phyloP scores from a whole-genome alignment of 192 early-diverging fungal genomes.

The Backusella australiensis region DNA sequence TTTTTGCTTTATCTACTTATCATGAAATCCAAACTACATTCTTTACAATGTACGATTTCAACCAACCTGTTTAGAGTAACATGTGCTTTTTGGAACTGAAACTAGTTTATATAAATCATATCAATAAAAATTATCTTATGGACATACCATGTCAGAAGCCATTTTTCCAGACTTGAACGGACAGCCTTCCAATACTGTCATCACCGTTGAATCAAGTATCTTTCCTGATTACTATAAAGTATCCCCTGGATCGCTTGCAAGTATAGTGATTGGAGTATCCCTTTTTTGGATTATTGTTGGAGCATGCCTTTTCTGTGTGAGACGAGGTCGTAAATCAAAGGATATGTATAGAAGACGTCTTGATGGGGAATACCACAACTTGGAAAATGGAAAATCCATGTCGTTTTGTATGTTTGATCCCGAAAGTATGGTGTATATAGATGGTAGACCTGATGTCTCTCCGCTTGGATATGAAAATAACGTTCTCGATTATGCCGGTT shows the following conservation, averaged over 20 bases:
- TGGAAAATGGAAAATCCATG: background rate
- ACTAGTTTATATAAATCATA: background rate
- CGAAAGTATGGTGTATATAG: background rate
- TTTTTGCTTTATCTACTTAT: background rate
- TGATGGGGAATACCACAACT: background rate
- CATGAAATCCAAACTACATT: background rate
- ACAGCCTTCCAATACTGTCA: background rate
- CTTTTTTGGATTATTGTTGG: background rate
- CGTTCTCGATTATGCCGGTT: background rate
- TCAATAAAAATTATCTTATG: background rate
- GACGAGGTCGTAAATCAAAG: background rate
- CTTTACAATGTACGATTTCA: background rate
- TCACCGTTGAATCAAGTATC: background rate
- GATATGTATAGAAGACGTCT: background rate
- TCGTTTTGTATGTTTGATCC: background rate
- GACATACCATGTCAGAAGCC: background rate
- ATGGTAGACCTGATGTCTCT: background rate
- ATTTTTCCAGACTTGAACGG: background rate
- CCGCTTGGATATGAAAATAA: background rate
- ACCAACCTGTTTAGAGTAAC: background rate
- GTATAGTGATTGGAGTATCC: conserved; percentile 1
- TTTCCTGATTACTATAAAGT: background rate
- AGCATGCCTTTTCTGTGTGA: background rate
- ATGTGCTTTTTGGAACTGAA: background rate
- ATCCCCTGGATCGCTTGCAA: background rate